Evolutionary conservation across 768 basidiomycete genomes (phyloP).

Genomic region (Mycena haematopus): DNA sequence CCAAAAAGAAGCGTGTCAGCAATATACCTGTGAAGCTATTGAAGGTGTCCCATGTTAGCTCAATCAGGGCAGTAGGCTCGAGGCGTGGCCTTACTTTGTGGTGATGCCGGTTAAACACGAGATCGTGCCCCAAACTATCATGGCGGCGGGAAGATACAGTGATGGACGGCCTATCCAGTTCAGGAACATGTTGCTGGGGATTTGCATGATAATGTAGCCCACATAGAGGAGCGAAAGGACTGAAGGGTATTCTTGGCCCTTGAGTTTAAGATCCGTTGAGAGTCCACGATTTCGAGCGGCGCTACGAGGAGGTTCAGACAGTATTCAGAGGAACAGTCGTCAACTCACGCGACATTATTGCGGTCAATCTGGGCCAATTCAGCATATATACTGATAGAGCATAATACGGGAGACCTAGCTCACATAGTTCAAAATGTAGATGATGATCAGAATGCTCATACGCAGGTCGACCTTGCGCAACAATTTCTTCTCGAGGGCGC

Average conservation of each 20-base stretch:
- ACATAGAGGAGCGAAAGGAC: slow-evolving; percentile 71
- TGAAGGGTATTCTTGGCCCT: slow-evolving; percentile 47
- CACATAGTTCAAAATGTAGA: slow-evolving; percentile 60
- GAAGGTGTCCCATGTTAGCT: background rate
- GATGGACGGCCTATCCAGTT: slow-evolving; percentile 74
- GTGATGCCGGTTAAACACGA: slow-evolving; percentile 61
- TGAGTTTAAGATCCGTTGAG: slow-evolving; percentile 67
- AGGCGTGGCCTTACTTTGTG: slow-evolving; percentile 40
- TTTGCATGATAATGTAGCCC: slow-evolving; percentile 74
- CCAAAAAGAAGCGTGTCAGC: slow-evolving; percentile 80
- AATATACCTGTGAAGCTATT: slow-evolving; percentile 74
- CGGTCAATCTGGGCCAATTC: slow-evolving; percentile 67
- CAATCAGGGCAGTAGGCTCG: slow-evolving; percentile 6
- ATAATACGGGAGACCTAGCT: background rate
- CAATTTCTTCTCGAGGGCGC: slow-evolving; percentile 56
- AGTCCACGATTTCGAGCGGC: slow-evolving; percentile 78
- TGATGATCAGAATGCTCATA: slow-evolving; percentile 59
- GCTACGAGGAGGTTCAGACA: slow-evolving; percentile 40
- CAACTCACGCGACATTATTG: slow-evolving; percentile 68
- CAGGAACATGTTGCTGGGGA: slow-evolving; percentile 83
- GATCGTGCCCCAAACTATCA: slow-evolving; percentile 66
- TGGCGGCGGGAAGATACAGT: slow-evolving; percentile 68
- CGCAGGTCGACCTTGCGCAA: slow-evolving; percentile 62
- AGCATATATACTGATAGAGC: background rate
- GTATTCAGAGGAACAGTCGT: background rate